Base-by-base conservation (phyloP, 371 early-diverging fungal genomes). In the Circinella minor region DNA sequence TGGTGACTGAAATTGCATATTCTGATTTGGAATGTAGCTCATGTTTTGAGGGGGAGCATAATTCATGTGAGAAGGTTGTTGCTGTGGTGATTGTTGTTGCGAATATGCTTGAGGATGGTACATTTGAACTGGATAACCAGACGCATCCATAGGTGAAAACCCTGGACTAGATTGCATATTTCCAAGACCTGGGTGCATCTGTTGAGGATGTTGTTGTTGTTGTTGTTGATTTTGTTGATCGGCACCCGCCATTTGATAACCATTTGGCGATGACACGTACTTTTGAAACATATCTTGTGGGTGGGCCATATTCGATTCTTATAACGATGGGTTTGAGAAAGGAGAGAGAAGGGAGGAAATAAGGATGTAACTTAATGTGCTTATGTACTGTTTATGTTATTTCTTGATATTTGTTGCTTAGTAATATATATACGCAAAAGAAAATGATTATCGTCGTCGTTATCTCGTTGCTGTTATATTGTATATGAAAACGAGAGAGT, bases 281-380 rank as follows among this genome's bases (percentile, higher is more conserved):
- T 70, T 68, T 46, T 70, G 70, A 55, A 70, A 74, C 70, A 70
- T 74, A 64, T 74, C 74, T 62, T 65, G 74, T 37, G 66, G 74
- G 63, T 74, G 70, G 43, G 74, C 62, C 74, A 74, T 74, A 36
- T 37, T 61, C 13, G 34, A 43, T 51, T 51, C 4, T 17, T 27
- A 27, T 27, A 27, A 27, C 27, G 27, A 27, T 27, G 27, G 27
- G 27, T 0, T 51, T 5, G n/a, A 13, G 51, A 14, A n/a, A 15
- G 15, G 51, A 51, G n/a, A 51, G n/a, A 14, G 51, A 51, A 51
- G 51, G 15, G n/a, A 34, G 11, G 1, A n/a, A n/a, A 27, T 27
- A 34, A 27, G 57, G 57, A 27, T 7, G 55, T 55, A 11, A 11
- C 15, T 47, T 47, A 9, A 15, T 47, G 15, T 27, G 27, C 2